These are phyloP conservation scores for Naganishia sp. DNA, from an alignment of 1,284 basidiomycete genomes.

Conservation along the genomic window DNA sequence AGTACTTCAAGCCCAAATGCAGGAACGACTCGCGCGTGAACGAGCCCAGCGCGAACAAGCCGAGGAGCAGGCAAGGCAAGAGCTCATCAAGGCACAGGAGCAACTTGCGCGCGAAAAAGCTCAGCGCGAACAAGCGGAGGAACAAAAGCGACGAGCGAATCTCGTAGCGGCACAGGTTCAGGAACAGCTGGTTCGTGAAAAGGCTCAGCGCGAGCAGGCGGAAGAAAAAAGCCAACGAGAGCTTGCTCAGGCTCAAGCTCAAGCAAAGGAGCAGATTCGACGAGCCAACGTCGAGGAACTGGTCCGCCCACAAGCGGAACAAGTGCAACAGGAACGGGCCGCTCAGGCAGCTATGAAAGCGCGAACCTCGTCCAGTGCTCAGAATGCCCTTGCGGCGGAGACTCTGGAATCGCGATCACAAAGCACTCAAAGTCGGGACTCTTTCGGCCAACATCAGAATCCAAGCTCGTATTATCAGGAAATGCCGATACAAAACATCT, in stretches of 20 bases:
- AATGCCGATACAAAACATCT: neutral
- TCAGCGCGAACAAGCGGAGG: neutral
- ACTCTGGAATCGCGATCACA: neutral
- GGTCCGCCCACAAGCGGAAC: neutral
- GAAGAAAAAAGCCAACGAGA: neutral
- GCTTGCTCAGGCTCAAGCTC: neutral
- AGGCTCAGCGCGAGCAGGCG: neutral
- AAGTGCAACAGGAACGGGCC: neutral
- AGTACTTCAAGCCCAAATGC: neutral
- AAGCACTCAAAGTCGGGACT: neutral
- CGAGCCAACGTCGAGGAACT: neutral
- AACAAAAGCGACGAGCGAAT: neutral
- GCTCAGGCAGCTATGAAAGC: neutral
- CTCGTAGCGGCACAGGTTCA: neutral
- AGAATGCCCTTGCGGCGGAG: neutral
- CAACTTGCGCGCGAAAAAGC: constrained; percentile 1
- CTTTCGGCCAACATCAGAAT: neutral
- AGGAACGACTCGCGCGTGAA: neutral
- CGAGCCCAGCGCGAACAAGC: neutral
- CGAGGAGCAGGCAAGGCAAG: neutral
- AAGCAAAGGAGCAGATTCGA: neutral
- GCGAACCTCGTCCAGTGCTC: no score
- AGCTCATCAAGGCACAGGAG: neutral
- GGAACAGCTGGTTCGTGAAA: neutral
- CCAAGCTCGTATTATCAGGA: neutral